A percentile compares a stretch with the other conserved stretches of the same genome.
phyloP scores from a whole-genome alignment of 2,329 filamentous ascomycete species.

The Penicillium sp. region DNA sequence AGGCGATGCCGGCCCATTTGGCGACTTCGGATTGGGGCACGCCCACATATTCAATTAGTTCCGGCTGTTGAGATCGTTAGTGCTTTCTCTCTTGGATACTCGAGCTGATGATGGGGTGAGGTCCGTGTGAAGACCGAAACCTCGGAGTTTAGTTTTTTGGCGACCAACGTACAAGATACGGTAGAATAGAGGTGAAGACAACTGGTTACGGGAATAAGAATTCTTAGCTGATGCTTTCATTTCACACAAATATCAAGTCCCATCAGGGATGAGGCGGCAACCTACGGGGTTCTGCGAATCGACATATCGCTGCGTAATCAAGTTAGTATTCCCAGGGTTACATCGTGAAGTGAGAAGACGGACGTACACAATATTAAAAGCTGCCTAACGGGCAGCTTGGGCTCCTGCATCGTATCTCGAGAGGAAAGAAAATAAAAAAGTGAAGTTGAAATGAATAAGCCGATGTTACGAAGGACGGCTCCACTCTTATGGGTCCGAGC shows the following conservation, averaged over 20 bases:
- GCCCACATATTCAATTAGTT: conserved; percentile 79
- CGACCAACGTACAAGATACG: conserved; percentile 15
- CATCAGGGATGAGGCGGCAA: conserved; percentile 1
- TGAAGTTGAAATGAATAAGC: neutral
- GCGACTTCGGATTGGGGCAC: conserved; percentile 64
- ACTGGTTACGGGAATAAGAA: conserved; percentile 1
- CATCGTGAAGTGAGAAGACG: neutral
- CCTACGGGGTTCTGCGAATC: conserved; percentile 66
- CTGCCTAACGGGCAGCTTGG: conserved; percentile 71
- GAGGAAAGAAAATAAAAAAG: neutral
- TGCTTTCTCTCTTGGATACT: neutral
- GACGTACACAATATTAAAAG: conserved; percentile 68
- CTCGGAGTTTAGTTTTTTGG: neutral
- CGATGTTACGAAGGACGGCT: neutral
- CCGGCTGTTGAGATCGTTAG: conserved; percentile 51
- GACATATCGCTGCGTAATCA: conserved; percentile 59
- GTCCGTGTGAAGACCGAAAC: neutral
- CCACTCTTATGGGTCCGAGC: neutral
- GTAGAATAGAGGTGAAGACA: conserved; percentile 20
- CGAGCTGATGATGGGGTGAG: neutral
- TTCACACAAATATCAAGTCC: neutral
- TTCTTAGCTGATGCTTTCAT: conserved; percentile 2
- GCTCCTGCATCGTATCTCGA: conserved; percentile 26
- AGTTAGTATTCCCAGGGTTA: conserved; percentile 6
- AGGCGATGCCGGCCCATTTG: conserved; percentile 73